Conservation (phyloP, 805 yeast genomes). For the Schwanniomyces yamadae region DNA sequence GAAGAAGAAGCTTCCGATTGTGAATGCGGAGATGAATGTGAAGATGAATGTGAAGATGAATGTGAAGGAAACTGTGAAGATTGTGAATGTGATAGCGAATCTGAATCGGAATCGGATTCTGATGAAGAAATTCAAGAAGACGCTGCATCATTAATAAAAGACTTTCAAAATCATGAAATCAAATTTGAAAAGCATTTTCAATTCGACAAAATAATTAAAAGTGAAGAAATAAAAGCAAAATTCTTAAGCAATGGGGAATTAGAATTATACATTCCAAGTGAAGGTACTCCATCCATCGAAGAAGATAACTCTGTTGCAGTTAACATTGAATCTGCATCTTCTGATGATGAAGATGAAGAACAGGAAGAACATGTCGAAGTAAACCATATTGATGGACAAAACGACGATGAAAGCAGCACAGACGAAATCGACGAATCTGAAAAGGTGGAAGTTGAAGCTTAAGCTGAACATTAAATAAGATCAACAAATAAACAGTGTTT, state of each 20-base stretch:
- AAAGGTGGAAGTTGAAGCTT: not conserved
- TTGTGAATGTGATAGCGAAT: conserved; percentile 11
- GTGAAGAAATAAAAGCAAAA: conserved; percentile 37
- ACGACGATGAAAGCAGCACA: conserved; percentile 12
- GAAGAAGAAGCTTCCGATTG: conserved; percentile 5
- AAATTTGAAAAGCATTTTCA: conserved; percentile 43
- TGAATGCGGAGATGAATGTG: conserved; percentile 7
- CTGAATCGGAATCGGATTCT: conserved; percentile 12
- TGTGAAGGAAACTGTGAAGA: conserved; percentile 13
- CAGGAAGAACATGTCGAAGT: conserved; percentile 10
- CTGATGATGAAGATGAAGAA: conserved; percentile 12
- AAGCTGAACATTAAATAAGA: too few species aligned
- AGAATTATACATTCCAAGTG: conserved; percentile 41
- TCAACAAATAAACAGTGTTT: too few species aligned
- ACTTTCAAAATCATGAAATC: conserved; percentile 39
- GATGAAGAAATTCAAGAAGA: conserved; percentile 44
- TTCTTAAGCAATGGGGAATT: conserved; percentile 40
- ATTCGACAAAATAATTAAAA: conserved; percentile 39
- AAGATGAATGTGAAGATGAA: too few species aligned
- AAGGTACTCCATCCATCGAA: conserved; percentile 8
- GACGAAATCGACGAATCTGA: conserved; percentile 6
- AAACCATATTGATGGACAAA: conserved; percentile 7
- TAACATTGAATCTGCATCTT: conserved; percentile 18
- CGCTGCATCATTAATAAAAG: conserved; percentile 35
- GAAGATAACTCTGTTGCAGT: conserved; percentile 26